phyloP scores from a whole-genome alignment of 2,329 filamentous ascomycete genomes.

The Aspergillus tamarii region DNA sequence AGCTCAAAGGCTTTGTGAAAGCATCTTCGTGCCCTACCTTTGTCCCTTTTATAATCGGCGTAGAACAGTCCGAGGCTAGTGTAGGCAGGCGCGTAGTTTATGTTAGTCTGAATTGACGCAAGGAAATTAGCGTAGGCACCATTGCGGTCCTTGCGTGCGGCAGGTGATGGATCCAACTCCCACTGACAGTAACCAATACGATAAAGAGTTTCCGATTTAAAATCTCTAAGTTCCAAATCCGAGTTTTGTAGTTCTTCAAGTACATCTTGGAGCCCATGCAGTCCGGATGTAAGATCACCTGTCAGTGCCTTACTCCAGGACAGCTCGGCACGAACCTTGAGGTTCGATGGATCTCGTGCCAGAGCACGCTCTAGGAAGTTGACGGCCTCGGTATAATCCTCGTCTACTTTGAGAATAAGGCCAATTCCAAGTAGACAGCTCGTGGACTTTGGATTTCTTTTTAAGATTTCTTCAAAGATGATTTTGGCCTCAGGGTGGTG shows the following conservation, averaged over 20 bases:
- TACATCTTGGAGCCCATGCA: constrained; percentile 71
- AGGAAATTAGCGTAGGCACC: constrained; percentile 85
- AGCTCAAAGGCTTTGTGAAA: constrained; percentile 97
- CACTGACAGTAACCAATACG: constrained; percentile 85
- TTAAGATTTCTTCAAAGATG: constrained; percentile 82
- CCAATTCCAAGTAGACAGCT: constrained; percentile 86
- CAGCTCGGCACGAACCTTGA: constrained; percentile 80
- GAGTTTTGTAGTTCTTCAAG: constrained; percentile 67
- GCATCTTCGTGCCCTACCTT: constrained; percentile 81
- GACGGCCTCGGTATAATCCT: constrained; percentile 81
- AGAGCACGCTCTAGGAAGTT: constrained; percentile 79
- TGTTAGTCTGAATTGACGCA: constrained; percentile 79
- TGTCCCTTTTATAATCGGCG: constrained; percentile 85
- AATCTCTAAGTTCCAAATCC: constrained; percentile 63
- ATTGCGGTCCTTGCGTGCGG: constrained; percentile 76
- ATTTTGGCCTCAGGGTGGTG: constrained; percentile 85
- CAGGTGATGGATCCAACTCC: constrained; percentile 74
- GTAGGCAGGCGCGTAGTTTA: constrained; percentile 87
- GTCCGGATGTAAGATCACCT: constrained; percentile 71
- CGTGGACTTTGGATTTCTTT: constrained; percentile 74
- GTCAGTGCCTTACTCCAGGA: constrained; percentile 90
- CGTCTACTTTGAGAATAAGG: constrained; percentile 88
- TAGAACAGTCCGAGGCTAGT: constrained; percentile 91
- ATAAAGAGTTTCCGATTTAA: constrained; percentile 85
- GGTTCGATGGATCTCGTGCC: constrained; percentile 70